Evolutionary conservation across 768 basidiomycete genomes (phyloP).

Genomic region (Mycena chlorophos): DNA sequence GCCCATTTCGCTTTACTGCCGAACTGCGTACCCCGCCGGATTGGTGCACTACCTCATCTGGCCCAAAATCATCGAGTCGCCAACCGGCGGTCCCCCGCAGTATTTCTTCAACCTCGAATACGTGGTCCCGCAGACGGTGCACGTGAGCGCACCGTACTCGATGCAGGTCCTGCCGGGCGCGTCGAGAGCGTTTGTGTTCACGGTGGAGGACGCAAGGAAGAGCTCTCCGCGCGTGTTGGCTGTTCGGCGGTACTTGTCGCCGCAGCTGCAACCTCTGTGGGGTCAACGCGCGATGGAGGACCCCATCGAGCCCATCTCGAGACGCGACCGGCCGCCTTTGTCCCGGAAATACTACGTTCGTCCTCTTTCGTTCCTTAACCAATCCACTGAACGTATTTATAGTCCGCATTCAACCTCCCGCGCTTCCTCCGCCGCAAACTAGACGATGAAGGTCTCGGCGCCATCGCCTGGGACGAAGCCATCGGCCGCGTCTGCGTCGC

Average conservation of each 20-base stretch:
- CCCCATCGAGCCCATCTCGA: slow-evolving; percentile 19
- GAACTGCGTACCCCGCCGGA: slow-evolving; percentile 29
- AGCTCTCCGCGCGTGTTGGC: slow-evolving; percentile 29
- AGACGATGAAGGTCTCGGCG: slow-evolving; percentile 38
- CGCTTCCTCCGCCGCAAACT: slow-evolving; percentile 40
- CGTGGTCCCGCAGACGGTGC: slow-evolving; percentile 28
- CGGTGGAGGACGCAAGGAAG: slow-evolving; percentile 32
- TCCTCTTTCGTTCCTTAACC: not conserved
- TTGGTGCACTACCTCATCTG: slow-evolving; percentile 38
- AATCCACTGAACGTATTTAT: not conserved
- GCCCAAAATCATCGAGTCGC: slow-evolving; percentile 23
- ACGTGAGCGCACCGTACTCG: slow-evolving; percentile 28
- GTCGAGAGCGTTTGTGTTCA: slow-evolving; percentile 44
- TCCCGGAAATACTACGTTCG: slow-evolving; percentile 22
- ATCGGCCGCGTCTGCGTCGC: slow-evolving; percentile 61
- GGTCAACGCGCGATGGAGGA: slow-evolving; percentile 16
- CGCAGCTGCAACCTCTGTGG: slow-evolving; percentile 17
- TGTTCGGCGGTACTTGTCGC: slow-evolving; percentile 23
- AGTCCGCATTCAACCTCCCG: slow-evolving; percentile 36
- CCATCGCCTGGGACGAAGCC: slow-evolving; percentile 66
- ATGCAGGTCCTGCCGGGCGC: slow-evolving; percentile 44
- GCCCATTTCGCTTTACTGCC: slow-evolving; percentile 42
- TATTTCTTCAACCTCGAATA: slow-evolving; percentile 30
- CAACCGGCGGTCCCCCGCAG: slow-evolving; percentile 3
- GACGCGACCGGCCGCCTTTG: slow-evolving; percentile 16